A percentile compares a stretch with the other conserved stretches of the same genome.
Conservation (phyloP, 345 rosid species). For the Eucalyptus pumila region DNA sequence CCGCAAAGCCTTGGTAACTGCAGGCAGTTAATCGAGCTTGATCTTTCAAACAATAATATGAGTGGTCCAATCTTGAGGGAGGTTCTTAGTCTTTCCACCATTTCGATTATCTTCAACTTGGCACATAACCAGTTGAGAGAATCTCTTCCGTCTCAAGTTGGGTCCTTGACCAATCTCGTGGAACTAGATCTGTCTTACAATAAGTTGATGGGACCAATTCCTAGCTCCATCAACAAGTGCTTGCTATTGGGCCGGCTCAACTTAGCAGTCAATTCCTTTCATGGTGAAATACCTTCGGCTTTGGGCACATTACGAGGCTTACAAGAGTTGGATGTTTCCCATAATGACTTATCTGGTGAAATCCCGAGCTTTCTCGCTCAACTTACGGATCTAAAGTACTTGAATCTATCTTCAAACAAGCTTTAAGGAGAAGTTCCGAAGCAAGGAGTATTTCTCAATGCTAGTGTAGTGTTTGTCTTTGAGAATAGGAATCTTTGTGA, state of each 20-base stretch:
- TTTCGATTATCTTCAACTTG: background rate
- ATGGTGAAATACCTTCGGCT: conserved; percentile 11
- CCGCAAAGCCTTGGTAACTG: background rate
- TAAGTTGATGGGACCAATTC: conserved; percentile 15
- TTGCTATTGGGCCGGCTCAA: background rate
- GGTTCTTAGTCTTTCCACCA: background rate
- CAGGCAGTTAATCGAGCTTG: background rate
- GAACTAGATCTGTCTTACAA: conserved; percentile 1
- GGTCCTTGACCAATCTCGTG: background rate
- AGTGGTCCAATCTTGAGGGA: background rate
- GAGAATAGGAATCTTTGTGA: conserved; percentile 1
- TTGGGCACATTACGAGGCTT: conserved; percentile 6
- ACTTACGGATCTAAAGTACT: background rate
- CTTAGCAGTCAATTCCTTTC: background rate
- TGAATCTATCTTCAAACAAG: conserved; percentile 23
- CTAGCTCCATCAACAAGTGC: conserved; percentile 3
- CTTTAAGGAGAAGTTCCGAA: conserved; percentile 26
- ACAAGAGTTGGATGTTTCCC: conserved; percentile 15
- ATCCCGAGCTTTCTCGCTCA: conserved; percentile 2
- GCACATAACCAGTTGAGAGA: background rate
- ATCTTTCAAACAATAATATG: conserved; percentile 3
- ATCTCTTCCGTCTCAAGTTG: conserved; percentile 1
- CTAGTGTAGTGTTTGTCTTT: background rate
- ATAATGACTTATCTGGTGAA: conserved; percentile 12
- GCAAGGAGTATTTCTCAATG: conserved; percentile 17